These are phyloP conservation scores for Heracleum sosnowskyi DNA, from an alignment of 129 eudicot species.

Conservation along the genomic window DNA sequence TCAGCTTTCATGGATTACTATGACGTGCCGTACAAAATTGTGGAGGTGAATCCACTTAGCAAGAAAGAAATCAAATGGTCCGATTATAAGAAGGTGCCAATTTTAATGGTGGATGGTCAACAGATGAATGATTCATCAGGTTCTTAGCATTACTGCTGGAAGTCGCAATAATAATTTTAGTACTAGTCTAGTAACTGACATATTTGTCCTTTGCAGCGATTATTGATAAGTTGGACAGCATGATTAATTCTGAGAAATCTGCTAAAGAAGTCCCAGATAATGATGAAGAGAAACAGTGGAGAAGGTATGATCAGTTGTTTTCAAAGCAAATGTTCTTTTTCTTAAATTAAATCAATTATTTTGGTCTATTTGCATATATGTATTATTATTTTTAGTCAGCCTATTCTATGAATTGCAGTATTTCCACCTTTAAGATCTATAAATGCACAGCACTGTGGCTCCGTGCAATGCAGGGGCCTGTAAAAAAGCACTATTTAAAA, in stretches of 20 bases:
- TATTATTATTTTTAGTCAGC: background rate
- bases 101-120: conserved; percentile 70
- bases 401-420: background rate
- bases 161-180: background rate
- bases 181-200: background rate
- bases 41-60: conserved; percentile 73
- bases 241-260: conserved; percentile 26
- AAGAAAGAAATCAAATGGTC: conserved; percentile 90
- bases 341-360: background rate
- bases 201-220: conserved; percentile 34
- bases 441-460: background rate
- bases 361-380: background rate
- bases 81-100: conserved; percentile 84
- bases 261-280: conserved; percentile 16
- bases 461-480: too few relatives aligned
- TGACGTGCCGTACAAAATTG: conserved; percentile 69
- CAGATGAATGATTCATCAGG: conserved; percentile 80
- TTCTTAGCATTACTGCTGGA: conserved; percentile 12
- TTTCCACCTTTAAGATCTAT: background rate
- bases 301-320: conserved; percentile 25
- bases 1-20: conserved; percentile 84
- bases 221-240: conserved; percentile 36
- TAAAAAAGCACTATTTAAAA: too few relatives aligned
- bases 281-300: conserved; percentile 63
- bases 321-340: background rate